Base-by-base conservation (phyloP, 345 rosid genomes). In the Ceriops tagal region DNA sequence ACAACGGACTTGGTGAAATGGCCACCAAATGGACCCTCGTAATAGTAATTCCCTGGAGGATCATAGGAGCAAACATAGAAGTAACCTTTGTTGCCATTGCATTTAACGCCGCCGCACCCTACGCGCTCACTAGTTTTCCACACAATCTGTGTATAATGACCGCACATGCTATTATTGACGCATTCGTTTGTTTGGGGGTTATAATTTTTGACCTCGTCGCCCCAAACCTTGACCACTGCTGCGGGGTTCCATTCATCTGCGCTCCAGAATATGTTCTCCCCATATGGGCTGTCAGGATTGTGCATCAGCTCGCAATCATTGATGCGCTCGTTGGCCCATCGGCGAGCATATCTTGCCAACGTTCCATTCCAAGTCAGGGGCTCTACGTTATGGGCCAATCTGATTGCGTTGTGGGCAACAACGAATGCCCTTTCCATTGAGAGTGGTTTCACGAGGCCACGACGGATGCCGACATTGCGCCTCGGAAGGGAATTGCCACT, bases 121-220 rank as follows among this genome's bases (percentile, higher is more conserved):
- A 85, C 4, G 10, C 47, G 35, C 37, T 66, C 63, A 0, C 73
- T 61, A 15, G 75, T 58, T 9, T 74, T 74, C 88, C 88, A 88
- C 32, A 88, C 78, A 55, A 88, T 61, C 79, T 88, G 92, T 1
- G 90, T 88, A 46, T 77, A 88, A 65, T 85, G 92, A 3, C 90
- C 88, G 51, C 90, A 85, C 62, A 78, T 61, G 34, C 0, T 53
- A 9, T 13, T 64, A 30, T 3, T 52, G 49, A 62, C 11, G 53
- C 90, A 86, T 57, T 75, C 52, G 65, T 82, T 78, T 10, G 64
- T 68, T 0, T 9, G 20, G n/a, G n/a, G 73, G 68, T 88, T 16
- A 47, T 79, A 86, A 28, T 34, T 64, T 10, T 5, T n/a, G 1
- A 53, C 1, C 52, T 86, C 90, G 27, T 62, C 78, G 8, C 71